phyloP scores from a whole-genome alignment of 2,329 filamentous ascomycete species.

The Rutstroemia sp. region DNA sequence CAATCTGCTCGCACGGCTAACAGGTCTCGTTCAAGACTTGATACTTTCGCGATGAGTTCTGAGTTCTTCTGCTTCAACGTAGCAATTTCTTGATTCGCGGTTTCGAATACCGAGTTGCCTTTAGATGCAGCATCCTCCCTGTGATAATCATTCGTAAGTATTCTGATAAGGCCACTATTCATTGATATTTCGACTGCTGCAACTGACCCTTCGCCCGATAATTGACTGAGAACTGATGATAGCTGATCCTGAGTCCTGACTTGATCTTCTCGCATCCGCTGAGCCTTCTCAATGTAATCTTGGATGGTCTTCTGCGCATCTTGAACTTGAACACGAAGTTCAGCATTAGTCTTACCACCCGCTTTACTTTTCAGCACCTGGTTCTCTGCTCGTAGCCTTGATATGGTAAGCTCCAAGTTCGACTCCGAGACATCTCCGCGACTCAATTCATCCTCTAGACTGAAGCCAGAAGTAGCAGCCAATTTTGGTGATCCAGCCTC shows the following conservation, averaged over 20 bases:
- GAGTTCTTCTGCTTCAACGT: conserved; percentile 40
- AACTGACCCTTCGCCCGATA: conserved; percentile 47
- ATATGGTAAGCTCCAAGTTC: conserved; percentile 43
- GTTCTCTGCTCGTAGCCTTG: conserved; percentile 55
- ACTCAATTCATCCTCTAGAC: conserved; percentile 29
- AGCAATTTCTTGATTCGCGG: conserved; percentile 41
- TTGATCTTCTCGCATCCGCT: conserved; percentile 51
- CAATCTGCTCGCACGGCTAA: conserved; percentile 44
- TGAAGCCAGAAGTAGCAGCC: conserved; percentile 9
- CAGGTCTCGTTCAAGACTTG: conserved; percentile 49
- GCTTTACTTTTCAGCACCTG: conserved; percentile 48
- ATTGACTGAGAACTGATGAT: conserved; percentile 43
- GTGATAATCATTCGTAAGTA: conserved; percentile 40
- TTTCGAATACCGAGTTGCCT: conserved; percentile 41
- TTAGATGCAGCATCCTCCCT: conserved; percentile 47
- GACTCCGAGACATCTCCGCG: conserved; percentile 48
- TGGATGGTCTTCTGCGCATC: conserved; percentile 43
- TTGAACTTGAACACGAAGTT: conserved; percentile 49
- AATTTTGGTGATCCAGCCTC: conserved; percentile 13
- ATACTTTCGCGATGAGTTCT: conserved; percentile 35
- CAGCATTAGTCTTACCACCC: conserved; percentile 45
- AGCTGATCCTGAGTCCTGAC: conserved; percentile 51
- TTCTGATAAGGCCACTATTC: conserved; percentile 26
- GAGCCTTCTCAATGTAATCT: conserved; percentile 46
- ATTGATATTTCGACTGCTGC: conserved; percentile 30